Evolutionary conservation across 2,329 filamentous ascomycete species (phyloP).

Genomic region (Trichoderma arundinaceum): DNA sequence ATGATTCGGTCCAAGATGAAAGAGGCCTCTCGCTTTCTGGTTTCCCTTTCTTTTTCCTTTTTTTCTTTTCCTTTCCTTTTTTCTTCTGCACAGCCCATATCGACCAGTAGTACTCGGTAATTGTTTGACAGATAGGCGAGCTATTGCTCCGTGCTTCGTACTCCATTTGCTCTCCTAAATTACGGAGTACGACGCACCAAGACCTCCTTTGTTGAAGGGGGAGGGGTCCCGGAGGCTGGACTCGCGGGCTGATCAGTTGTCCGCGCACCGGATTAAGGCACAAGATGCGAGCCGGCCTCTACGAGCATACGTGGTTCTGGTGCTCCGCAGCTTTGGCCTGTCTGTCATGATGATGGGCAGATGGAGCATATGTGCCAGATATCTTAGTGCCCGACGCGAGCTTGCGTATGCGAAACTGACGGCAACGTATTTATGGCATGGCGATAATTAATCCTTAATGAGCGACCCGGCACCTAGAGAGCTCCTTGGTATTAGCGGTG

Average conservation of each 20-base stretch:
- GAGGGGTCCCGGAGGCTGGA: not conserved
- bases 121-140: not conserved
- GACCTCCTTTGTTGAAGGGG: constrained; percentile 5
- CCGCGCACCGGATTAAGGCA: constrained; percentile 19
- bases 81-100: not conserved
- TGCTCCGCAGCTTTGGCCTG: constrained; percentile 6
- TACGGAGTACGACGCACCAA: not conserved
- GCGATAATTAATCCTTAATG: no score
- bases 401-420: not conserved
- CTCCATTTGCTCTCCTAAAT: not conserved
- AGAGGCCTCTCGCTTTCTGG: constrained; percentile 4
- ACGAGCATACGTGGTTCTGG: not conserved
- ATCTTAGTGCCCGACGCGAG: not conserved
- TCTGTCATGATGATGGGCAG: not conserved
- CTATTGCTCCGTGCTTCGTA: not conserved
- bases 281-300: constrained; percentile 21
- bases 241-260: constrained; percentile 3
- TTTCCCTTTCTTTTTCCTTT: not conserved
- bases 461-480: no score
- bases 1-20: not conserved
- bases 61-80: no score
- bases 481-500: no score
- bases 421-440: no score
- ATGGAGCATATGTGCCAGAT: no score
- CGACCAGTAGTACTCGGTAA: no score